Percentiles rank a stretch among this genome's conserved stretches.
These are phyloP conservation scores for Aspergillus niger DNA, from an alignment of 2,329 filamentous ascomycete genomes.

Conservation along the genomic window DNA sequence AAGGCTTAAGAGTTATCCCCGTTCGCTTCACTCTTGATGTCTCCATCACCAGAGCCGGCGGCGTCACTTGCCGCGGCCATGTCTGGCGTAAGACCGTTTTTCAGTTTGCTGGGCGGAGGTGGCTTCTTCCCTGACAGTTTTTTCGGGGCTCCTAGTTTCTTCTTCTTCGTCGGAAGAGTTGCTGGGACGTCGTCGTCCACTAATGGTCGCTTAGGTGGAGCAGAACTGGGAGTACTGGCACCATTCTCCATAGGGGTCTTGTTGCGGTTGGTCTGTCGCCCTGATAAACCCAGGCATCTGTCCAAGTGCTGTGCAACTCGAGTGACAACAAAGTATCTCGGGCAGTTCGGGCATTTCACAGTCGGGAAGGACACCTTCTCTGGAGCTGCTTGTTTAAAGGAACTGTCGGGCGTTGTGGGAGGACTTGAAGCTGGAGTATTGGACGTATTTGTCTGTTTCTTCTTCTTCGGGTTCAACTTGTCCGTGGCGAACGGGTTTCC, in stretches of 20 bases:
- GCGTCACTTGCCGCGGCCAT: conserved; percentile 32
- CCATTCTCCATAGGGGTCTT: conserved; percentile 49
- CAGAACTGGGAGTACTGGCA: conserved; percentile 37
- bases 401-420: conserved; percentile 36
- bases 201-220: conserved; percentile 40
- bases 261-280: conserved; percentile 52
- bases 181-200: conserved; percentile 47
- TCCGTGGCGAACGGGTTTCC: conserved; percentile 51
- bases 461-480: conserved; percentile 51
- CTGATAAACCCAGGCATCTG: conserved; percentile 61
- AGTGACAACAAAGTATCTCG: conserved; percentile 62
- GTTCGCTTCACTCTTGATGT: conserved; percentile 40
- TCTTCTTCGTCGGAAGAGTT: conserved; percentile 50
- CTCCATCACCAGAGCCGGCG: conserved; percentile 28
- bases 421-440: conserved; percentile 41
- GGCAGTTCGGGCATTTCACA: conserved; percentile 60
- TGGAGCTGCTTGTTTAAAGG: conserved; percentile 34
- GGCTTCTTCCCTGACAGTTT: conserved; percentile 42
- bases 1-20: conserved; percentile 27
- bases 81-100: conserved; percentile 44
- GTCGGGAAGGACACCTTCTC: conserved; percentile 43
- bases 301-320: conserved; percentile 63
- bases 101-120: conserved; percentile 39
- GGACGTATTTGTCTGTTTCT: conserved; percentile 37
- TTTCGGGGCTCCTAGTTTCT: conserved; percentile 46